Evolutionary conservation across 2,329 filamentous ascomycete genomes (phyloP).

Genomic region (Didymella pinodella): DNA sequence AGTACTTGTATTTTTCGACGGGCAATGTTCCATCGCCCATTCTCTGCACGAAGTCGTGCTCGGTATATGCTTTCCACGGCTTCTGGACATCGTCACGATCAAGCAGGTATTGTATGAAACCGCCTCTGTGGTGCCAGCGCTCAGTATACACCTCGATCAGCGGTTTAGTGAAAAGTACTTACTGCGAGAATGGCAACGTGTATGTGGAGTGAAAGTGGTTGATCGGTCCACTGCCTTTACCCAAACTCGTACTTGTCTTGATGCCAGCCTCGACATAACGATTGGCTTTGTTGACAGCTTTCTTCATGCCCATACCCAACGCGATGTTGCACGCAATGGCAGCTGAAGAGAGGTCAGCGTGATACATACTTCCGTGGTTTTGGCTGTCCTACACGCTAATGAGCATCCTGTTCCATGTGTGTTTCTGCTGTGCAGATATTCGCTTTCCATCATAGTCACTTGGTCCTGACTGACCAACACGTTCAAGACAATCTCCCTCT

Average conservation of each 20-base stretch:
- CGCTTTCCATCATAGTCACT: conserved; percentile 71
- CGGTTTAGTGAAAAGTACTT: conserved; percentile 30
- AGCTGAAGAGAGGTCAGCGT: conserved; percentile 54
- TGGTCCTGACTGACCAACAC: conserved; percentile 72
- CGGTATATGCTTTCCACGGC: conserved; percentile 77
- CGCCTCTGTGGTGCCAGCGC: conserved; percentile 56
- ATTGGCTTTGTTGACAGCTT: conserved; percentile 72
- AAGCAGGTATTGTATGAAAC: conserved; percentile 84
- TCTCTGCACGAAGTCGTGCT: conserved; percentile 82
- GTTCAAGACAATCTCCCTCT: conserved; percentile 75
- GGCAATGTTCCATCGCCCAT: conserved; percentile 80
- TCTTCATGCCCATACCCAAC: conserved; percentile 62
- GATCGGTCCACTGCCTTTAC: conserved; percentile 74
- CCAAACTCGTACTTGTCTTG: conserved; percentile 67
- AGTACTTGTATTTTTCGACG: conserved; percentile 80
- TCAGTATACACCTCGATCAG: conserved; percentile 8
- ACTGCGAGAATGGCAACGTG: conserved; percentile 72
- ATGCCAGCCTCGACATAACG: conserved; percentile 77
- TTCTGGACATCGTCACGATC: conserved; percentile 75
- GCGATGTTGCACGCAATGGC: conserved; percentile 79
- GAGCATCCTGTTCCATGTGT: conserved; percentile 97
- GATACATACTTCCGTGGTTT: not conserved
- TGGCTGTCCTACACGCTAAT: conserved; percentile 73
- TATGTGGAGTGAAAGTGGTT: conserved; percentile 81
- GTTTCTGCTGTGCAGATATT: conserved; percentile 76